Base-by-base conservation (phyloP, 345 rosid genomes). In the Eucalyptus marginata region DNA sequence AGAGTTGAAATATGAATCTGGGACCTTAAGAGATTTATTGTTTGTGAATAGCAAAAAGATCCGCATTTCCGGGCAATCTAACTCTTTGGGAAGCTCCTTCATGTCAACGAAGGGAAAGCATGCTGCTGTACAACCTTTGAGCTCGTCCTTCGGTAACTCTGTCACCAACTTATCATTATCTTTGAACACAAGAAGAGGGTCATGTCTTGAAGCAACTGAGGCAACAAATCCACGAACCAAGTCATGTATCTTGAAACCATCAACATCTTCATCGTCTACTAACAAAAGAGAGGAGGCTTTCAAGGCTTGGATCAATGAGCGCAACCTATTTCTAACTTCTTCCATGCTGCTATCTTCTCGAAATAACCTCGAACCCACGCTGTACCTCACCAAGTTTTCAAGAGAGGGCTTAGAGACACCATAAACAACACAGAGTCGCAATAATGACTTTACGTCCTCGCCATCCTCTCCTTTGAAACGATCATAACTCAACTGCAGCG, bases 351-450 rank as follows among this genome's bases (percentile, higher is more conserved):
- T 18, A 36, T 5, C 25, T 71, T 3, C 81, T 71, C 3, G 7
- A 36, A 71, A 71, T 18, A 71, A 18, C 81, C 81, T 18, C 0
- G 1, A 71, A 71, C 81, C 81, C 14, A 71, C 14, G 0, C 46
- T 0, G 0, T 71, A 71, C 14, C 46, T 71, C 81, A 71, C 46
- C 46, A 71, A 71, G 46, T 71, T 71, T 71, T 71, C 46, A 36
- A 71, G 1, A 71, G 81, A 71, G 0, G 81, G 81, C 27, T 71
- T 18, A 0, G 81, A 71, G 81, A 36, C 46, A 9, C 81, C 81
- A 71, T 33, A 71, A 71, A 36, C 27, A 33, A 0, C 46, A 10
- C 46, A 71, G 0, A 71, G 81, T 3, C 14, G 7, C 18, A 71
- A 31, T 1, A 71, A 71, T 36, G 25, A 17, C 81, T 71, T 71